Percentiles rank a stretch among this genome's conserved stretches.
These are phyloP conservation scores for Ophiostoma ulmi DNA, from an alignment of 2,329 filamentous ascomycete species.

Conservation along the genomic window DNA sequence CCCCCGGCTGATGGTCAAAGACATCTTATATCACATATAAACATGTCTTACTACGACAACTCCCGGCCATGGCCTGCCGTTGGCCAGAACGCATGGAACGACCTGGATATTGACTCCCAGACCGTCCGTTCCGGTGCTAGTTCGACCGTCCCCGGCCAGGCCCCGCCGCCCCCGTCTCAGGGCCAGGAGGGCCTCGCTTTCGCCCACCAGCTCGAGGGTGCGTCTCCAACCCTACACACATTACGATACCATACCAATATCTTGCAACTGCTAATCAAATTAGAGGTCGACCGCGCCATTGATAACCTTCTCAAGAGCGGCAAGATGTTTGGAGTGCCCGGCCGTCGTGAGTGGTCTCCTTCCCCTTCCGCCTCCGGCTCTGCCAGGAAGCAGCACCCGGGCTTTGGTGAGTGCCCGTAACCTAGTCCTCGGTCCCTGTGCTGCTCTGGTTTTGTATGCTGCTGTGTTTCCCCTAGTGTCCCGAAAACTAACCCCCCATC, in stretches of 20 bases:
- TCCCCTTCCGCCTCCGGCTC: slow-evolving; percentile 48
- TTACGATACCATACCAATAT: neutral
- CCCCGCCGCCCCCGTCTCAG: slow-evolving; percentile 28
- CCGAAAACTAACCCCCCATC: neutral
- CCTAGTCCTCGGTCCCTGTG: neutral
- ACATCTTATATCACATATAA: neutral
- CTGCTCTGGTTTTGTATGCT: slow-evolving; percentile 26
- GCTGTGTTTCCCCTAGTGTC: neutral
- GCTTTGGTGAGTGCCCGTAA: slow-evolving; percentile 50
- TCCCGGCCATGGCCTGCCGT: slow-evolving; percentile 31
- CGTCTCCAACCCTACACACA: slow-evolving; percentile 24
- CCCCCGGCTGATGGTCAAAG: slow-evolving; percentile 9
- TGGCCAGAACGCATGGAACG: slow-evolving; percentile 31
- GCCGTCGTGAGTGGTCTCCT: slow-evolving; percentile 73
- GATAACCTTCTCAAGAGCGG: slow-evolving; percentile 96
- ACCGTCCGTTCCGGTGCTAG: slow-evolving; percentile 34
- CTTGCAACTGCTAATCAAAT: neutral
- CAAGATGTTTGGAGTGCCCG: slow-evolving; percentile 69
- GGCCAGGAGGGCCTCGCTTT: slow-evolving; percentile 32
- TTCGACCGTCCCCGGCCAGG: slow-evolving; percentile 36
- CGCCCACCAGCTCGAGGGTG: slow-evolving; percentile 37
- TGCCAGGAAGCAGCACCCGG: slow-evolving; percentile 48
- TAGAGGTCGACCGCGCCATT: slow-evolving; percentile 92
- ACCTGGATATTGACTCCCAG: slow-evolving; percentile 30
- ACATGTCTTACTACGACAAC: slow-evolving; percentile 33